Conservation (phyloP, 768 basidiomycete species). For the Boletus rex-veris region DNA sequence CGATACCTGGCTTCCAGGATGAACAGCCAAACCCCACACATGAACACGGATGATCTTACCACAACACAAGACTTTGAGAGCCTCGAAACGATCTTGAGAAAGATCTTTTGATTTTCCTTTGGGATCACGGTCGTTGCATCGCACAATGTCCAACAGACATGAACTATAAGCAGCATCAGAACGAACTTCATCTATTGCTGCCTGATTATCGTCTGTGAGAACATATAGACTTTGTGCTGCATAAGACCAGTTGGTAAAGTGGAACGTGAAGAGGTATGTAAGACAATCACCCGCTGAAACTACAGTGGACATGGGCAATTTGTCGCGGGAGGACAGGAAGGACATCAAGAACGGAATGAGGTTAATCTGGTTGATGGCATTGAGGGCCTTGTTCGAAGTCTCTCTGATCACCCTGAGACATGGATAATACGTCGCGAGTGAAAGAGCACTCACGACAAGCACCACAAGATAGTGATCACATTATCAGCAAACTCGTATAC, state of each 20-base stretch:
- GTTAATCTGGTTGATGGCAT: conserved; percentile 74
- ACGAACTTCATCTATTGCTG: conserved; percentile 64
- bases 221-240: conserved; percentile 91
- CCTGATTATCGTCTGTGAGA: conserved; percentile 86
- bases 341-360: conserved; percentile 85
- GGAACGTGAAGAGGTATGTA: background rate
- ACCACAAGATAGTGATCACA: conserved; percentile 90
- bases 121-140: conserved; percentile 27
- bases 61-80: conserved; percentile 64
- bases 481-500: conserved; percentile 90
- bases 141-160: conserved; percentile 63
- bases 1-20: conserved; percentile 48
- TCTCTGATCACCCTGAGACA: conserved; percentile 50
- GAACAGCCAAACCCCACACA: background rate
- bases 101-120: conserved; percentile 41
- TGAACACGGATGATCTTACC: conserved; percentile 43
- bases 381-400: conserved; percentile 83
- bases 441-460: conserved; percentile 74
- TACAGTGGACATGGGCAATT: conserved; percentile 67
- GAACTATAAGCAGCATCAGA: conserved; percentile 57
- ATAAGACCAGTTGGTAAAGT: background rate
- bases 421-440: background rate
- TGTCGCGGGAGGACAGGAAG: conserved; percentile 72
- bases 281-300: conserved; percentile 68
- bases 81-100: conserved; percentile 46